Percentiles rank a stretch among this genome's conserved stretches.
Conservation (phyloP, 2,329 filamentous ascomycete species). For the Sporothrix mexicana region DNA sequence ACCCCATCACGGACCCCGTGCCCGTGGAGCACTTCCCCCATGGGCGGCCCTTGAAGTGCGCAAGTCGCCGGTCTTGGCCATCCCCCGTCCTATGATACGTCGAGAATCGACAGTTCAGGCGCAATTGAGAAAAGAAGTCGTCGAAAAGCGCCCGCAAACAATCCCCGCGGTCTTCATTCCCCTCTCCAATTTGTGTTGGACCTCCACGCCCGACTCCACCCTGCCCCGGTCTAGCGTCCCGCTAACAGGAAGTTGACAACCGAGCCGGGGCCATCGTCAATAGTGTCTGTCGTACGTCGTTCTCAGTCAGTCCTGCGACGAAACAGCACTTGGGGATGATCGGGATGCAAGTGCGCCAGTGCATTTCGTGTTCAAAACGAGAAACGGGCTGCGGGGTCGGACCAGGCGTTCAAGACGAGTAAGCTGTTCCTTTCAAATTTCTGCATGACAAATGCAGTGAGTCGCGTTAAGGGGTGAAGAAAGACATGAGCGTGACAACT, state of each 20-base stretch:
- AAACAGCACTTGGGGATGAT: neutral
- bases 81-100: constrained; percentile 11
- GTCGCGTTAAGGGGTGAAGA: too few relatives aligned
- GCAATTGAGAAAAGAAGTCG: too few relatives aligned
- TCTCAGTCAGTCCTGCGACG: neutral
- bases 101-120: neutral
- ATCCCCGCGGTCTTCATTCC: neutral
- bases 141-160: too few relatives aligned
- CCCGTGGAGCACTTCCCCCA: neutral
- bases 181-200: neutral
- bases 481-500: neutral
- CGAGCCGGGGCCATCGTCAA: neutral
- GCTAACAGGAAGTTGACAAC: constrained; percentile 29
- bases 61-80: constrained; percentile 11
- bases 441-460: too few relatives aligned
- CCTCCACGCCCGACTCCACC: neutral
- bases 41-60: neutral
- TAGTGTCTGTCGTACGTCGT: neutral
- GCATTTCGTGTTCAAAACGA: too few relatives aligned
- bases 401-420: too few relatives aligned
- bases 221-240: constrained; percentile 2
- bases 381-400: too few relatives aligned
- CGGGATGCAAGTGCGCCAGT: too few relatives aligned
- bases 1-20: neutral
- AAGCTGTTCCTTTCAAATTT: neutral